Base-by-base conservation (phyloP, 2,329 filamentous ascomycete genomes). In the Trichoderma koningiopsis region DNA sequence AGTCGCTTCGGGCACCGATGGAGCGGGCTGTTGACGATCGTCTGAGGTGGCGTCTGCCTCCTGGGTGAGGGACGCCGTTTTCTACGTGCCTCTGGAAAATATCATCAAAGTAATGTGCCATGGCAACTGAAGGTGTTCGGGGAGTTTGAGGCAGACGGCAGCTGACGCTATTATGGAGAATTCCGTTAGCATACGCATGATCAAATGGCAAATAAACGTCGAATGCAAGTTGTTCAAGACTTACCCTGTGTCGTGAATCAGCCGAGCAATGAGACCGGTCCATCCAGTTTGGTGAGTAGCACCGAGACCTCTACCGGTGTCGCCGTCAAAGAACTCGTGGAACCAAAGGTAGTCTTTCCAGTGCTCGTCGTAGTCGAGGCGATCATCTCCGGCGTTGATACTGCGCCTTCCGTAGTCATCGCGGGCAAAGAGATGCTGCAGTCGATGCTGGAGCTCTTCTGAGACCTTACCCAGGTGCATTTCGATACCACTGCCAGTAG, bases 181-280 rank as follows among this genome's bases (percentile, higher is more conserved):
- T 35, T 40, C 24, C 10, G 19, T 71, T 47, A 69, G 67, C 27
- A 1, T 33, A n/a, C 24, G 5, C 19, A 31, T 29, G 8, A 56
- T 1, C 14, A 60, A 19, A 47, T 43, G 5, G 22, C 5, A 3
- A 59, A 6, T 13, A 49, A 49, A 13, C 1, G 3, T 31, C 35
- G 8, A 52, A 11, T 7, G 14, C 31, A 8, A 2, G 14, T 24
- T 57, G 10, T 35, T 10, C 24, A 53, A 40, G 35, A 82, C 90
- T 83, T 89, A 96, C 92, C 94, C 95, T 74, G 95, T 97, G 77
- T 98, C 96, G 75, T 98, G 95, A 70, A 98, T 98, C 88, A 98
- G 92, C 81, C 96, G 94, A 31, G 95, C 95, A 78, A 98, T 94
- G 73, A 98, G 81, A 29, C 95, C 95, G 47, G 95, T 97, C 95